Conservation (phyloP, 345 rosid genomes). For the Eucalyptus regnans region DNA sequence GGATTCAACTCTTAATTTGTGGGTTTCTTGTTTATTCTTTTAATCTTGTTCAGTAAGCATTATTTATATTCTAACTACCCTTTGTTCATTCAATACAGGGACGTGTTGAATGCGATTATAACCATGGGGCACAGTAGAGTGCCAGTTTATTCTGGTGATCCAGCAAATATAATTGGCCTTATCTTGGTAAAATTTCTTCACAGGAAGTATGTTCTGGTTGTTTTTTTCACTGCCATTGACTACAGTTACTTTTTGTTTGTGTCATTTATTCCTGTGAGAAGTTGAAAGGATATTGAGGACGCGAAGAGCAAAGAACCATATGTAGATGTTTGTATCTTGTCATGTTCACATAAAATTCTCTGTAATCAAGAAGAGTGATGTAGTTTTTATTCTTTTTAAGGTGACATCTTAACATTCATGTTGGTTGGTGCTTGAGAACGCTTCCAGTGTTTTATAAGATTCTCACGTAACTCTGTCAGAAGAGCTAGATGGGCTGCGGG, state of each 20-base stretch:
- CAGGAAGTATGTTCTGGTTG: neutral
- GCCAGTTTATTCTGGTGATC: conserved; percentile 68
- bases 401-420: neutral
- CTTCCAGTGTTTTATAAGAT: neutral
- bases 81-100: conserved; percentile 30
- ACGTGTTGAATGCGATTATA: conserved; percentile 72
- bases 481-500: neutral
- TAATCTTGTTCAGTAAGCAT: neutral
- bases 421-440: neutral
- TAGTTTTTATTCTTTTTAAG: neutral
- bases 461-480: neutral
- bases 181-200: conserved; percentile 43
- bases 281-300: neutral
- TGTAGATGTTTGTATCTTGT: neutral
- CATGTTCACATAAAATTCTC: neutral
- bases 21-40: conserved; percentile 29
- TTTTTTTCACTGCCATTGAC: neutral
- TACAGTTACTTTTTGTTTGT: neutral
- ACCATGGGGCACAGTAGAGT: conserved; percentile 93
- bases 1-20: conserved; percentile 89
- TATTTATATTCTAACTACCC: neutral
- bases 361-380: neutral
- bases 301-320: neutral
- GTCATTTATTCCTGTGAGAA: neutral
- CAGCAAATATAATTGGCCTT: conserved; percentile 76